phyloP scores from a whole-genome alignment of 108 stramenopile genomes.

The Seminavis robusta region DNA sequence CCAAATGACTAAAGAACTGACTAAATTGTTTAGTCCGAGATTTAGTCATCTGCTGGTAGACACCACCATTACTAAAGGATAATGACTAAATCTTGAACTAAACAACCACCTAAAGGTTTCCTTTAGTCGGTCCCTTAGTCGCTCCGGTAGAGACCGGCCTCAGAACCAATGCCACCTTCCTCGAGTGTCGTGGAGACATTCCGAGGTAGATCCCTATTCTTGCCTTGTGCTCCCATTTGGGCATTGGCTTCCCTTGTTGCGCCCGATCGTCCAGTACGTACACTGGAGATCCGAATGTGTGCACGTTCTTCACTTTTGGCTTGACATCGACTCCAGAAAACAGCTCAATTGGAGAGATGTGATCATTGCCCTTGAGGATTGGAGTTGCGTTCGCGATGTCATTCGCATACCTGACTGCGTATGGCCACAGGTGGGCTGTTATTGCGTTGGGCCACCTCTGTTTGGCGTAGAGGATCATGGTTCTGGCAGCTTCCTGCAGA shows the following conservation, averaged over 20 bases:
- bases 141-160: no score
- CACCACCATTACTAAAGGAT: no score
- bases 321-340: slow-evolving; percentile 1
- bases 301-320: slow-evolving; percentile 5
- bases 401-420: slow-evolving; percentile 33
- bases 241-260: background rate
- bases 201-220: slow-evolving; percentile 31
- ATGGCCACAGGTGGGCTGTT: slow-evolving; percentile 46
- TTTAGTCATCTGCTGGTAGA: no score
- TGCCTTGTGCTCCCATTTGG: slow-evolving; percentile 27
- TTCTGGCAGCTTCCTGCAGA: slow-evolving; percentile 38
- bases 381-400: slow-evolving; percentile 17
- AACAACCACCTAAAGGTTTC: no score
- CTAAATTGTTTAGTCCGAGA: no score
- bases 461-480: slow-evolving; percentile 44
- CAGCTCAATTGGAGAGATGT: slow-evolving; percentile 9
- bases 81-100: no score
- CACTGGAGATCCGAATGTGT: slow-evolving; percentile 29
- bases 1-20: no score
- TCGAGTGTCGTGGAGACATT: slow-evolving; percentile 12
- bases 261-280: background rate
- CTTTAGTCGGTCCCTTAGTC: no score
- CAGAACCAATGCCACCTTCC: slow-evolving; percentile 25
- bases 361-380: background rate
- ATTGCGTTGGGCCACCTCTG: slow-evolving; percentile 35